Conservation (phyloP, 2,329 filamentous ascomycete species). For the Dothistroma septosporum region DNA sequence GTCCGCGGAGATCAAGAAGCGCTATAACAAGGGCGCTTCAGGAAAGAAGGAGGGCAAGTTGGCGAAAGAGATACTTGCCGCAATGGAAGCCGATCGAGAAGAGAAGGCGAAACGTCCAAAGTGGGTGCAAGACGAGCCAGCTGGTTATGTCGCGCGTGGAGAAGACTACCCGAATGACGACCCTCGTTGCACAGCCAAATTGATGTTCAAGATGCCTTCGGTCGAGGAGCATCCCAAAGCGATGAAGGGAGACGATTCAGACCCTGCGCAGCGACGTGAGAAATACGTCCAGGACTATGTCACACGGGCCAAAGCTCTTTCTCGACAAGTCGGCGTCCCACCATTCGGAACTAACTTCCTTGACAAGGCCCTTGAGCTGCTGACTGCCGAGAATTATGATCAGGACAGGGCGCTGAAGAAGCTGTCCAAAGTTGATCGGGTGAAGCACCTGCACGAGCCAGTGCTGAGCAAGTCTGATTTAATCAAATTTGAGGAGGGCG, state of each 20-base stretch:
- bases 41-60: constrained; percentile 73
- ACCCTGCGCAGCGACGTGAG: constrained; percentile 37
- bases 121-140: constrained; percentile 88
- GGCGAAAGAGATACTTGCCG: constrained; percentile 73
- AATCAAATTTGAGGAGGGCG: constrained; percentile 88
- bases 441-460: constrained; percentile 76
- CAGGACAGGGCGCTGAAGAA: constrained; percentile 64
- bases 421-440: constrained; percentile 63
- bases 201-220: constrained; percentile 69
- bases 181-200: constrained; percentile 66
- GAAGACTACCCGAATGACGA: constrained; percentile 72
- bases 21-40: constrained; percentile 55
- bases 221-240: constrained; percentile 23
- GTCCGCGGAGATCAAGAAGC: constrained; percentile 77
- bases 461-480: constrained; percentile 71
- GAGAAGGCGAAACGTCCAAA: constrained; percentile 78
- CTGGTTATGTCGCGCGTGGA: constrained; percentile 78
- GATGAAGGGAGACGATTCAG: constrained; percentile 8
- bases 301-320: constrained; percentile 60
- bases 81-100: constrained; percentile 75
- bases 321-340: constrained; percentile 65
- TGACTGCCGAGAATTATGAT: constrained; percentile 70
- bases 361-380: constrained; percentile 72
- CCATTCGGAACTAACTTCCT: constrained; percentile 79
- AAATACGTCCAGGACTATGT: constrained; percentile 73